Conservation (phyloP, 805 yeast species). For the Zygosaccharomyces kombuchaensis region DNA sequence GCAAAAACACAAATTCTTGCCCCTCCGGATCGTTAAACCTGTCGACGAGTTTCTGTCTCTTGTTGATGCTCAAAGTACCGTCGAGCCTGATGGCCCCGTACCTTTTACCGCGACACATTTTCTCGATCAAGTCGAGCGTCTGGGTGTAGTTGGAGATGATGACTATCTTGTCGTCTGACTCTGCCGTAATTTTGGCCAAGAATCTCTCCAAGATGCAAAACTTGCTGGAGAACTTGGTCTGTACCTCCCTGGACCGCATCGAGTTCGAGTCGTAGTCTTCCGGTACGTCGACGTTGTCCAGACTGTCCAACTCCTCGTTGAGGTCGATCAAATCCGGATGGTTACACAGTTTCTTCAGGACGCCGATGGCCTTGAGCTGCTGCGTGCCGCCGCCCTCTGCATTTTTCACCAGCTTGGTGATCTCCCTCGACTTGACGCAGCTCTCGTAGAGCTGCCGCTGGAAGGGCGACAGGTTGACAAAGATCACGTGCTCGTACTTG, state of each 20-base stretch:
- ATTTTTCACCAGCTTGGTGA: constrained; percentile 46
- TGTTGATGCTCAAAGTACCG: constrained; percentile 88
- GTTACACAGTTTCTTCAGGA: constrained; percentile 84
- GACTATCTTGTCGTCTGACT: constrained; percentile 92
- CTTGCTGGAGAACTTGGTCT: constrained; percentile 82
- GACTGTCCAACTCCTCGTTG: constrained; percentile 59
- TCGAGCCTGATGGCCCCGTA: constrained; percentile 83
- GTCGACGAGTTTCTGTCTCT: constrained; percentile 90
- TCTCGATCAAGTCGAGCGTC: constrained; percentile 86
- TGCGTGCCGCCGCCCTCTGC: constrained; percentile 39
- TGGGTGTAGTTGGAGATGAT: constrained; percentile 92
- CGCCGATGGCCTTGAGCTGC: constrained; percentile 84
- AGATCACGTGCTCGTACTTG: constrained; percentile 95
- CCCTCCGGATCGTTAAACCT: constrained; percentile 86
- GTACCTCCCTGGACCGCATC: constrained; percentile 46
- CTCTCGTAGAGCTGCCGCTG: constrained; percentile 68
- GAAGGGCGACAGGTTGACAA: constrained; percentile 75
- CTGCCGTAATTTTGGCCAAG: constrained; percentile 65
- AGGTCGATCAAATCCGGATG: constrained; percentile 84
- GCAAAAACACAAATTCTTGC: constrained; percentile 74
- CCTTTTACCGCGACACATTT: constrained; percentile 66
- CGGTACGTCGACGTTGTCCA: constrained; percentile 61
- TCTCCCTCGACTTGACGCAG: constrained; percentile 75
- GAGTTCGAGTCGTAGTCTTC: constrained; percentile 51
- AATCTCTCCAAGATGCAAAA: constrained; percentile 81